Conservation (phyloP, 192 early-diverging fungal genomes). For the Chytriomyces sp. region DNA sequence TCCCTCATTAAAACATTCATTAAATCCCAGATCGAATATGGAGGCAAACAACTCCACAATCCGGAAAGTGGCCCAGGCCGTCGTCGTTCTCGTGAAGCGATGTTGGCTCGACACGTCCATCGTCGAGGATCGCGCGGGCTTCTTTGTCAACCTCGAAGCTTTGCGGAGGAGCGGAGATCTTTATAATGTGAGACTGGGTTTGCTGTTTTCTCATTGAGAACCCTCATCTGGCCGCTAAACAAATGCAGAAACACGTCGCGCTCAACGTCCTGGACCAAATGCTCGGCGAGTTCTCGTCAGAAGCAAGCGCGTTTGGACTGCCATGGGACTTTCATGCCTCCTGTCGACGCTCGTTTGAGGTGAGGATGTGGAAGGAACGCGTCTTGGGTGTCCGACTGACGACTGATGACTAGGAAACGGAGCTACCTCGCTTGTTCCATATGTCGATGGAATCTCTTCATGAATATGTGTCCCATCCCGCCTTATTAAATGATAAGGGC, state of each 20-base stretch:
- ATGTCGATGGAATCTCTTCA: constrained; percentile 23
- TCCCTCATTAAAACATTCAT: too few relatives aligned
- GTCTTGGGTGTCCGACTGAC: too few relatives aligned
- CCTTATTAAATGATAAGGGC: background rate
- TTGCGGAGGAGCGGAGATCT: constrained; percentile 15
- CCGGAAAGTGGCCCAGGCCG: constrained; percentile 21
- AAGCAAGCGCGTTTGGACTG: constrained; percentile 29
- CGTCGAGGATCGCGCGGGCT: background rate
- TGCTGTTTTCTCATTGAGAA: background rate
- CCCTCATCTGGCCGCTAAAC: too few relatives aligned
- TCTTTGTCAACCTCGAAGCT: constrained; percentile 1
- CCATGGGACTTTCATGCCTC: constrained; percentile 32
- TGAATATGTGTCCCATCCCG: constrained; percentile 19
- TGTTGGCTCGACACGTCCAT: constrained; percentile 19
- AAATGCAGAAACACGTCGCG: constrained; percentile 30
- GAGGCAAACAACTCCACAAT: background rate
- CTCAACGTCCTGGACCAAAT: constrained; percentile 29
- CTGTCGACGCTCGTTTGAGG: constrained; percentile 31
- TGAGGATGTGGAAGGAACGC: too few relatives aligned
- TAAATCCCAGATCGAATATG: constrained; percentile 4
- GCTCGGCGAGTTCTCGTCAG: constrained; percentile 30
- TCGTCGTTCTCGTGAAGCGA: constrained; percentile 26
- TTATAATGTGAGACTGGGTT: background rate
- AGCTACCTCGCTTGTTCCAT: constrained; percentile 26
- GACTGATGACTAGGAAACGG: constrained; percentile 25